Conservation (phyloP, 148 eudicot species). For the Polygonum maritimum region DNA sequence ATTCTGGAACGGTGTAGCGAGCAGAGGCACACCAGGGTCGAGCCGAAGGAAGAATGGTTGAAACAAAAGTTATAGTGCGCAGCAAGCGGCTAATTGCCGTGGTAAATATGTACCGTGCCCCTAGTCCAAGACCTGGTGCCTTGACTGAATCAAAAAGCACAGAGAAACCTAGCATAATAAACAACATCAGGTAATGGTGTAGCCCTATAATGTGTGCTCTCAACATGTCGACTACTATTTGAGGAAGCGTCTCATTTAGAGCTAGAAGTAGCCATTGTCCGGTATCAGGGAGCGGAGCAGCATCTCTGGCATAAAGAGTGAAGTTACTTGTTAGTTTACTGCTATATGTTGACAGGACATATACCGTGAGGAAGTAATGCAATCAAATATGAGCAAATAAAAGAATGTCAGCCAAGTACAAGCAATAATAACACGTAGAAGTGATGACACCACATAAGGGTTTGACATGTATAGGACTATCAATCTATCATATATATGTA, state of each 20-base stretch:
- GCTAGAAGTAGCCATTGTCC: slow-evolving; percentile 93
- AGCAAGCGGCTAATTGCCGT: slow-evolving; percentile 90
- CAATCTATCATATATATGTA: background rate
- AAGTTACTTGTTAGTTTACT: background rate
- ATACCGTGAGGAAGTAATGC: background rate
- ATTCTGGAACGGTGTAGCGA: slow-evolving; percentile 62
- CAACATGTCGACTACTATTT: slow-evolving; percentile 53
- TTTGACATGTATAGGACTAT: background rate
- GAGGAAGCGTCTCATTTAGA: slow-evolving; percentile 82
- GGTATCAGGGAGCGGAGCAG: slow-evolving; percentile 91
- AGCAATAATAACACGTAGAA: background rate
- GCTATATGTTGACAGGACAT: background rate
- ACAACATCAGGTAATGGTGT: slow-evolving; percentile 94
- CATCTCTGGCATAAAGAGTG: slow-evolving; percentile 28
- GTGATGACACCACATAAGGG: background rate
- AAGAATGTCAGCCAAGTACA: background rate
- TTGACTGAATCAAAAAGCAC: slow-evolving; percentile 78
- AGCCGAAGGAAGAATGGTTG: slow-evolving; percentile 88
- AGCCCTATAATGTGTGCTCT: slow-evolving; percentile 83
- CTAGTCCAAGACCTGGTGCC: slow-evolving; percentile 98
- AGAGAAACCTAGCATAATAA: slow-evolving; percentile 89
- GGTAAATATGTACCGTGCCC: slow-evolving; percentile 92
- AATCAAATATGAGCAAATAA: background rate
- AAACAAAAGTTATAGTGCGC: slow-evolving; percentile 64
- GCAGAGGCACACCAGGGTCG: slow-evolving; percentile 94